Base-by-base conservation (phyloP, 805 yeast species). In the Ogataea haglerorum region DNA sequence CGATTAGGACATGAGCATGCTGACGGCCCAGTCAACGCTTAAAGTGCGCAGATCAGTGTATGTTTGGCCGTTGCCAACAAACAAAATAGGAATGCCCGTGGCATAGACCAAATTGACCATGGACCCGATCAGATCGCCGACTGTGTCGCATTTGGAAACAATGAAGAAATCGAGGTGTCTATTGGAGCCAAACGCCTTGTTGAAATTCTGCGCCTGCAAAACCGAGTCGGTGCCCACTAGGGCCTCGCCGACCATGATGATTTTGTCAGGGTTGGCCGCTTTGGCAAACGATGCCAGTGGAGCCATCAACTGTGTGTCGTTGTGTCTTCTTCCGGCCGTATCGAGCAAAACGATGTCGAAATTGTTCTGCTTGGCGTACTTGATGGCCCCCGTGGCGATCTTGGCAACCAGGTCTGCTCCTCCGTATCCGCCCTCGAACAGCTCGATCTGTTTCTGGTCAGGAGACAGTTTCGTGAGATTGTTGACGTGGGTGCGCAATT, bases 211-310 rank as follows among this genome's bases (percentile, higher is more conserved):
- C 0, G 98, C 98, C 62, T 91, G 99, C 62, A 85, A 85, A 3
- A 93, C 97, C 1, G 97, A 87, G 60, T 91, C 99, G 0, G 98
- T 90, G 13, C 99, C 99, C 1, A 91, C 98, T 27, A 91, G 69
- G 0, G 99, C 99, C 64, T 91, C 99, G 30, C 97, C 98, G 14
- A 91, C 99, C 98, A 93, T 93, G 57, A 91, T 90, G 54, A 91
- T 91, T 61, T 87, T 91, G 64, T 91, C 93, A 0, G 98, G 99
- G 36, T 87, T 75, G 2, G 98, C 98, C 36, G 95, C 90, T 54
- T 85, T 88, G 13, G 97, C 98, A 63, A 91, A 91, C 41, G 91
- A 87, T 52, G 89, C 95, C 49, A 91, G 68, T 6, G 97, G 96
- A 0, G 96, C 91, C 99, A 91, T 91, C 47, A 91, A 72, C 43